Conservation (phyloP, 768 basidiomycete genomes). For the Mycena vulgaris region DNA sequence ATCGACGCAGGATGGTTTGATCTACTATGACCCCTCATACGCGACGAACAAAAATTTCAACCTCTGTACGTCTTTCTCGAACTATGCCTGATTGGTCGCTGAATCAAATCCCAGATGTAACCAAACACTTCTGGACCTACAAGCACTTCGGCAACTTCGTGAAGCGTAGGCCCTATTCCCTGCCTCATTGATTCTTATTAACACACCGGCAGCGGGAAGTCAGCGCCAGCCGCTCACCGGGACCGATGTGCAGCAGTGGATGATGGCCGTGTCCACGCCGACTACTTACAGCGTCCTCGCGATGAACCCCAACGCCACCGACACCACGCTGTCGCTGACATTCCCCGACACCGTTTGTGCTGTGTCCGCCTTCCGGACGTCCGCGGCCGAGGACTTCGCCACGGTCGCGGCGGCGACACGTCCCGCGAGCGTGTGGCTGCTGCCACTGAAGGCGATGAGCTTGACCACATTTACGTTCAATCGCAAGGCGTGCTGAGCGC, state of each 20-base stretch:
- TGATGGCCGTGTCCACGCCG: not conserved
- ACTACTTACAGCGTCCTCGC: slow-evolving; percentile 7
- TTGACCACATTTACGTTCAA: slow-evolving; percentile 54
- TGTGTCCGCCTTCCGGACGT: slow-evolving; percentile 2
- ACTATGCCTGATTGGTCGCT: too few species aligned
- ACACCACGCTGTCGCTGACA: not conserved
- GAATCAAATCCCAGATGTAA: not conserved
- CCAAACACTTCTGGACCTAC: slow-evolving; percentile 6
- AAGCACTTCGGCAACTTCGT: slow-evolving; percentile 15
- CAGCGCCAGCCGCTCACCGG: slow-evolving; percentile 4
- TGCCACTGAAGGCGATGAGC: slow-evolving; percentile 51
- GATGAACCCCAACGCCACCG: slow-evolving; percentile 12
- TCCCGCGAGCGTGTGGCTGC: slow-evolving; percentile 45
- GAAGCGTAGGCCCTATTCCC: not conserved
- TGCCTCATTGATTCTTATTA: not conserved
- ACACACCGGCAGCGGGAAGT: not conserved
- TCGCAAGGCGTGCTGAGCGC: slow-evolving; percentile 9
- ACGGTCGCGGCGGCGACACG: slow-evolving; percentile 45
- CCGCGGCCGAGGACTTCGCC: slow-evolving; percentile 51
- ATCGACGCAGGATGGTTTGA: slow-evolving; percentile 47
- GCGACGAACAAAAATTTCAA: slow-evolving; percentile 52
- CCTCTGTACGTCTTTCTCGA: slow-evolving; percentile 46
- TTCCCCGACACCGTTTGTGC: not conserved
- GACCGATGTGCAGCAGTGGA: not conserved
- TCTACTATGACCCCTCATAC: slow-evolving; percentile 61